A percentile compares a stretch with the other conserved stretches of the same genome.
Evolutionary conservation across 371 early-diverging fungal genomes (phyloP).

Genomic region (Dichotomocladium elegans): DNA sequence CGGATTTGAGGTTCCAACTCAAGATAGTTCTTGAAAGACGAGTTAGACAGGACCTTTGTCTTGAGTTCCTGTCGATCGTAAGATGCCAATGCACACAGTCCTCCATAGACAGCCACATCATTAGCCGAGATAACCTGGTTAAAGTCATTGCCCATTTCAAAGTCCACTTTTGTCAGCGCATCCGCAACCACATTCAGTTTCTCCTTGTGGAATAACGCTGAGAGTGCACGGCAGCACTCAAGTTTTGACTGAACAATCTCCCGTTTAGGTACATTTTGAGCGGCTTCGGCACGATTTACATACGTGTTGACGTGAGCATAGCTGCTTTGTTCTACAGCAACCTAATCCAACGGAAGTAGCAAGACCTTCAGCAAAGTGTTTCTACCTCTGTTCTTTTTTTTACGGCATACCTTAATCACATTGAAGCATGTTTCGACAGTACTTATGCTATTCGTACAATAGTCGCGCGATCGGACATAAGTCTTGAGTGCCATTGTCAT

Average conservation of each 20-base stretch:
- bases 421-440: conserved; percentile 78
- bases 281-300: conserved; percentile 70
- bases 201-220: conserved; percentile 40
- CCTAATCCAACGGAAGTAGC: background rate
- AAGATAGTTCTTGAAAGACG: conserved; percentile 70
- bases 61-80: conserved; percentile 72
- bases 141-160: conserved; percentile 46
- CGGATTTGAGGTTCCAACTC: conserved; percentile 80
- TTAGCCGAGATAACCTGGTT: conserved; percentile 67
- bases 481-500: conserved; percentile 60
- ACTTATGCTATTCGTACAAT: conserved; percentile 69
- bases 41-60: conserved; percentile 63
- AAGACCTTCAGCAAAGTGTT: background rate
- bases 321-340: conserved; percentile 61
- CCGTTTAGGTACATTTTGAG: conserved; percentile 63
- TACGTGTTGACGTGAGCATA: conserved; percentile 69
- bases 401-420: conserved; percentile 64
- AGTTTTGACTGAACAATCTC: conserved; percentile 56
- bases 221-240: conserved; percentile 64
- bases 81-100: conserved; percentile 76
- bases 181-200: conserved; percentile 62
- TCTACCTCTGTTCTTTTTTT: background rate
- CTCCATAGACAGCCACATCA: conserved; percentile 83
- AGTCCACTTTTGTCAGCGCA: conserved; percentile 60
- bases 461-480: conserved; percentile 75